Base-by-base conservation (phyloP, 257 asterid species). In the Capsicum pubescens region DNA sequence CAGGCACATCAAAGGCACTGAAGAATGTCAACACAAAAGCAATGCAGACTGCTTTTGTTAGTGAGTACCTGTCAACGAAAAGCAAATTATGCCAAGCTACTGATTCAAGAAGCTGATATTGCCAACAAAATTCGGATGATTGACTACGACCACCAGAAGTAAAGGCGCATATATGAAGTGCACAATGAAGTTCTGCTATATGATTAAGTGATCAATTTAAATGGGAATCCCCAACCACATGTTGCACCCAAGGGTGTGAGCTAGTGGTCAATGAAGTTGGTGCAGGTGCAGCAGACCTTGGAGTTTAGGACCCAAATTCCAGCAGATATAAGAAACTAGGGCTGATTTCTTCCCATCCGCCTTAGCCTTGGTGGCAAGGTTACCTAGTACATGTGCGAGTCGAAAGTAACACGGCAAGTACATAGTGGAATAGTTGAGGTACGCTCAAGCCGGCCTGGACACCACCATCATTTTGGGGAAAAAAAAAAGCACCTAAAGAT, bases 1-100 rank as follows among this genome's bases (percentile, higher is more conserved):
- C 99, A 79, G 99, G 99, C 76, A 96, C 98, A 64, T 94, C 97
- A 84, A 96, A 96, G 86, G 93, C 97, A 82, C 97, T 89, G 95
- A 96, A 96, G 94, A 95, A 94, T 44, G 99, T 94, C 88, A 94
- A 87, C 83, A 92, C 90, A 88, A 96, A 87, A 82, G 98, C 98
- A 86, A 96, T 6, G 86, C 90, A 88, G 82, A 94, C 89, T 83
- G 95, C 99, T 91, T 93, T 95, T 76, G 92, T 8, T 19, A 94
- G 97, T 9, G 99, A 92, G 89, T 92, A 90, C 99, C 99, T 95
- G 91, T 87, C 88, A 86, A 86, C 21, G 9, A 80, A 83, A 85
- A 72, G 79, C 19, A 79, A 89, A 48, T 58, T 81, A 64, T 80
- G 82, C 58, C 79, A 21, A 81, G 54, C 68, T 35, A 50, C 67